phyloP scores from a whole-genome alignment of 805 yeast species.

The Blastobotrys mokoenaii region DNA sequence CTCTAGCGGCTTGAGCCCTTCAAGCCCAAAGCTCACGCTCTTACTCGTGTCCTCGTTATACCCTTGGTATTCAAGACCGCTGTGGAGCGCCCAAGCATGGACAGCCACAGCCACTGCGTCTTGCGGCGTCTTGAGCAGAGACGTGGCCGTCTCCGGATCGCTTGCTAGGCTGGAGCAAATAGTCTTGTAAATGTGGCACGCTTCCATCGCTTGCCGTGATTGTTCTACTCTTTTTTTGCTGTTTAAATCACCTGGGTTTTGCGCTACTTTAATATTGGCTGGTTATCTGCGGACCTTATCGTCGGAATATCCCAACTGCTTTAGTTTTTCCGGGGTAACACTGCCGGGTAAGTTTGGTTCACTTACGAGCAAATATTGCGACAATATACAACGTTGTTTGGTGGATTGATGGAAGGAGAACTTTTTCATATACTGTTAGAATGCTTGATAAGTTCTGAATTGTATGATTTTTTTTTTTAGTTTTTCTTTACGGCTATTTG shows the following conservation, averaged over 20 bases:
- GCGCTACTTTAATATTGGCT: not conserved
- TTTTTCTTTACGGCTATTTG: no score
- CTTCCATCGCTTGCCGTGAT: conserved; percentile 14
- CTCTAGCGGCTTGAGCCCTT: not conserved
- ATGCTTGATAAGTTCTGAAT: no score
- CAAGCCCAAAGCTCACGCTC: not conserved
- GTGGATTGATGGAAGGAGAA: no score
- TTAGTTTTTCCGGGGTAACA: not conserved
- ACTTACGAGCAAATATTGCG: not conserved
- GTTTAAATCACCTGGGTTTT: not conserved
- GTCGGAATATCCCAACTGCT: not conserved
- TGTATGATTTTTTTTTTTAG: no score
- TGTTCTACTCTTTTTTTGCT: not conserved
- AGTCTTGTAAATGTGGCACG: conserved; percentile 16
- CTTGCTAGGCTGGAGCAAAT: conserved; percentile 8
- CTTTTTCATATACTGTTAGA: no score
- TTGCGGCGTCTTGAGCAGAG: conserved; percentile 7
- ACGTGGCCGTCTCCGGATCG: conserved; percentile 11
- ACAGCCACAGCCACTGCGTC: conserved; percentile 17
- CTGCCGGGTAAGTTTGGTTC: no score
- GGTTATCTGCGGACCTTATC: not conserved
- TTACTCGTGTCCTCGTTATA: not conserved
- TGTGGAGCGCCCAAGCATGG: conserved; percentile 13
- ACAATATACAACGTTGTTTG: no score
- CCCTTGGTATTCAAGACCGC: conserved; percentile 2